A percentile compares a stretch with the other conserved stretches of the same genome.
These are phyloP conservation scores for Cenchrus americanus DNA, from an alignment of 176 grass and related monocot species.

Conservation along the genomic window DNA sequence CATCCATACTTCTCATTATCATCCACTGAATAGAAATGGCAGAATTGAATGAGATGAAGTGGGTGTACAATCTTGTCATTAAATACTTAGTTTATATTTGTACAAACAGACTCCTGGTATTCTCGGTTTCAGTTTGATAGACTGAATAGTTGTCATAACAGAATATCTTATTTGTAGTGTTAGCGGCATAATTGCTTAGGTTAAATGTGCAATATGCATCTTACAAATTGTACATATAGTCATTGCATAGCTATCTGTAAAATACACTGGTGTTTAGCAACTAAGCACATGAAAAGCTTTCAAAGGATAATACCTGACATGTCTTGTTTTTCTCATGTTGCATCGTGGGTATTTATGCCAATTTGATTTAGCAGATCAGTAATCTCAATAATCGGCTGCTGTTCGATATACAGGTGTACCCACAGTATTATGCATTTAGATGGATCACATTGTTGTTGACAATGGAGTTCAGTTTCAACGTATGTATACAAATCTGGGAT, in stretches of 20 bases:
- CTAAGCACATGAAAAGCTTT: not conserved
- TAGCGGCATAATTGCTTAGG: too few relatives aligned
- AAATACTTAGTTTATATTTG: not conserved
- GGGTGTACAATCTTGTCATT: not conserved
- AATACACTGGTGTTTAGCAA: constrained; percentile 11
- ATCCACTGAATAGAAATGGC: not conserved
- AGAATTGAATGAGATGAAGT: constrained; percentile 4
- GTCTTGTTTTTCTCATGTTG: not conserved
- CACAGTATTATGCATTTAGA: constrained; percentile 96
- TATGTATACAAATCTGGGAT: constrained; percentile 88
- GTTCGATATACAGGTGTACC: constrained; percentile 67
- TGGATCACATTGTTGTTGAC: constrained; percentile 93
- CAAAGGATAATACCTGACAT: not conserved
- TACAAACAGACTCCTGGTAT: not conserved
- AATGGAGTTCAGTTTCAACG: constrained; percentile 82
- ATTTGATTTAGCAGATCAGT: not conserved
- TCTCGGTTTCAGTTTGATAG: not conserved
- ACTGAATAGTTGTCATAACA: not conserved
- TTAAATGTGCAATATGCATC: not conserved
- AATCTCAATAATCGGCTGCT: constrained; percentile 2
- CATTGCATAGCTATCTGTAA: not conserved
- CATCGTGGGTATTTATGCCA: not conserved
- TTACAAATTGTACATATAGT: not conserved
- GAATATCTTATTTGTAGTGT: not conserved
- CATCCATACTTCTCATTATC: too few relatives aligned